Conservation (phyloP, 1,284 basidiomycete genomes). For the Cryptococcus sp. region DNA sequence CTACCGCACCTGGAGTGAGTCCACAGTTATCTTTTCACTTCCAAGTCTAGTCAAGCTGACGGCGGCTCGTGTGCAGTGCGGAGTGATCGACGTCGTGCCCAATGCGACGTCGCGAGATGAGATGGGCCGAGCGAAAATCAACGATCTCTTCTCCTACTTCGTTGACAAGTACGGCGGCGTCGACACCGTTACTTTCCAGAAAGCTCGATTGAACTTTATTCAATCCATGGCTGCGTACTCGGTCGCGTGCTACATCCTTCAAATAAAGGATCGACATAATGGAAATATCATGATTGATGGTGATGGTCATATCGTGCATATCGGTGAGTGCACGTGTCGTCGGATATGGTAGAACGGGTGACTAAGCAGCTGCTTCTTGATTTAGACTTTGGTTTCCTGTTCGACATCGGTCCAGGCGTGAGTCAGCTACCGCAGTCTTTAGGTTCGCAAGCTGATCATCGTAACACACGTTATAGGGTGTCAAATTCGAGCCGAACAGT, state of each 20-base stretch:
- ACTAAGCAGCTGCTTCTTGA: conserved; percentile 23
- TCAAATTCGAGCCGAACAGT: conserved; percentile 95
- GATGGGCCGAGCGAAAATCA: conserved; percentile 98
- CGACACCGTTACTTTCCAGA: conserved; percentile 87
- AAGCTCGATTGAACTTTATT: conserved; percentile 92
- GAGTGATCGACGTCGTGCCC: conserved; percentile 98
- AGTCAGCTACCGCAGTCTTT: conserved; percentile 35
- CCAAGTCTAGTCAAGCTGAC: neutral
- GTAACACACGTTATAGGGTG: conserved; percentile 62
- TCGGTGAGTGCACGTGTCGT: conserved; percentile 62
- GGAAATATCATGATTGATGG: conserved; percentile 99
- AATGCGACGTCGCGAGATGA: conserved; percentile 98
- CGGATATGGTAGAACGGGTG: neutral
- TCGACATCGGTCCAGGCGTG: conserved; percentile 90
- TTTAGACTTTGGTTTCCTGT: conserved; percentile 94
- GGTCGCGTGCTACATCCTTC: conserved; percentile 95
- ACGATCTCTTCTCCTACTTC: conserved; percentile 93
- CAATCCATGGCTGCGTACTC: conserved; percentile 99
- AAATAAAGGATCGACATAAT: conserved; percentile 97
- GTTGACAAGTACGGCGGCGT: conserved; percentile 89
- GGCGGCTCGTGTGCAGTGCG: conserved; percentile 64
- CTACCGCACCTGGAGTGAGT: conserved; percentile 90
- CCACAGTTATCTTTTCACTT: neutral
- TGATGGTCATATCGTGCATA: conserved; percentile 92
- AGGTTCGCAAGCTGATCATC: neutral